Conservation (phyloP, 345 rosid species). For the Pistacia vera region DNA sequence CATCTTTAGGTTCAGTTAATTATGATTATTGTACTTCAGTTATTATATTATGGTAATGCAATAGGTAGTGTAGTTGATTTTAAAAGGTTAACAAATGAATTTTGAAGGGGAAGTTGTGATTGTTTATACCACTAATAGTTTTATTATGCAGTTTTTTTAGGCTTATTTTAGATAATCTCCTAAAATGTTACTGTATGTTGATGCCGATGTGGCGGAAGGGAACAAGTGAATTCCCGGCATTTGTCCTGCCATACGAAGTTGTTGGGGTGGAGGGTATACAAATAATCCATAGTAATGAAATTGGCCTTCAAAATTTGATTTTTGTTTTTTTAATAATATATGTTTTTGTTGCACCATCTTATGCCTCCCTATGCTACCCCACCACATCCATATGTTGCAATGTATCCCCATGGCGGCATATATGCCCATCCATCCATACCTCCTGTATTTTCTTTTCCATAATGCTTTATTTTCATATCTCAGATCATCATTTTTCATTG, state of each 20-base stretch:
- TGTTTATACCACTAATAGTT: not conserved
- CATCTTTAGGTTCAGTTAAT: not conserved
- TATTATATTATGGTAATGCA: not conserved
- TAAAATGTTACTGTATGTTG: not conserved
- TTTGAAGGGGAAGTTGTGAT: not conserved
- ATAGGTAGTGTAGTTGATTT: not conserved
- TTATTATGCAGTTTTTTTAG: not conserved
- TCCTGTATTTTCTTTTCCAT: slow-evolving; percentile 56
- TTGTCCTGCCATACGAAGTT: not conserved
- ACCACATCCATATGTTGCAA: slow-evolving; percentile 95
- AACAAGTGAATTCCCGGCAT: not conserved
- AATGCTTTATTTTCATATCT: slow-evolving; percentile 11
- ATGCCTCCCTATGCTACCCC: slow-evolving; percentile 99
- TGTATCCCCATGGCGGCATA: slow-evolving; percentile 98
- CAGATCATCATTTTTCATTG: too few relatives aligned
- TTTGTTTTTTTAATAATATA: slow-evolving; percentile 2
- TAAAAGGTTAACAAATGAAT: not conserved
- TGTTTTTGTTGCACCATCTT: slow-evolving; percentile 64
- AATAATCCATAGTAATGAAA: not conserved
- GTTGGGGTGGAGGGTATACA: not conserved
- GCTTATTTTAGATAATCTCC: not conserved
- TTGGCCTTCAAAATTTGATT: not conserved
- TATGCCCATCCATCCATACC: slow-evolving; percentile 95
- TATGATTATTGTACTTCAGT: too few relatives aligned
- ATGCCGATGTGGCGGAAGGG: not conserved